Base-by-base conservation (phyloP, 805 yeast species). In the Candida bentonensis region DNA sequence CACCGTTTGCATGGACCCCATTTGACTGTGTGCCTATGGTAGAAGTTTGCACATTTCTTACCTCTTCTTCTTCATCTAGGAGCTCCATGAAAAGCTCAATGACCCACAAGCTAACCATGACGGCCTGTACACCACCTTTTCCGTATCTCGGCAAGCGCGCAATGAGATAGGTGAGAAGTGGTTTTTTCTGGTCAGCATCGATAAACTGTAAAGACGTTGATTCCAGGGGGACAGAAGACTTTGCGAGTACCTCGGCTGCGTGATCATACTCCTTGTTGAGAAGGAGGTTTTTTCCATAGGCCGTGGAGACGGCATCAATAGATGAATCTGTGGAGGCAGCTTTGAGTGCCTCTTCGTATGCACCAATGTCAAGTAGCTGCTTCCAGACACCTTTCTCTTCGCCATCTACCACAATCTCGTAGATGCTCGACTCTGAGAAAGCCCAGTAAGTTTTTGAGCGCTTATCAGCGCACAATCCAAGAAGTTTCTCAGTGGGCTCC, bases 371-470 rank as follows among this genome's bases (percentile, higher is more conserved):
- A n/a, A 78, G 56, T 53, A 79, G 59, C 0, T 74, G 65, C 44
- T 72, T 73, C 95, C 96, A 85, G 2, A 88, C 78, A 22, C 82
- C 82, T 3, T 71, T 65, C 3, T 78, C 67, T 58, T 89, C 96
- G 54, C 81, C 72, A 27, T 70, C 70, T 11, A 84, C 65, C 7
- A 50, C 53, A 4, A 92, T 61, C 57, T 92, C 98, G 56, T 72
- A 82, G 7, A 92, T 75, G 42, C 68, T 68, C 3, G 62, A 55
- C 11, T 64, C 60, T 0, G 92, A 75, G 53, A 67, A 84, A 2
- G 82, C 60, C 98, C 98, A 92, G 52, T 67, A 82, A 0, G 97
- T 83, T 1, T 67, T 56, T 39, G 61, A 61, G 3, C 59, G 47
- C 43, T 61, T 60, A 53, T 82, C 94, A 1, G 68, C 66, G 2